phyloP scores from a whole-genome alignment of 2,329 filamentous ascomycete genomes.

The Pseudodiploospora longispora region DNA sequence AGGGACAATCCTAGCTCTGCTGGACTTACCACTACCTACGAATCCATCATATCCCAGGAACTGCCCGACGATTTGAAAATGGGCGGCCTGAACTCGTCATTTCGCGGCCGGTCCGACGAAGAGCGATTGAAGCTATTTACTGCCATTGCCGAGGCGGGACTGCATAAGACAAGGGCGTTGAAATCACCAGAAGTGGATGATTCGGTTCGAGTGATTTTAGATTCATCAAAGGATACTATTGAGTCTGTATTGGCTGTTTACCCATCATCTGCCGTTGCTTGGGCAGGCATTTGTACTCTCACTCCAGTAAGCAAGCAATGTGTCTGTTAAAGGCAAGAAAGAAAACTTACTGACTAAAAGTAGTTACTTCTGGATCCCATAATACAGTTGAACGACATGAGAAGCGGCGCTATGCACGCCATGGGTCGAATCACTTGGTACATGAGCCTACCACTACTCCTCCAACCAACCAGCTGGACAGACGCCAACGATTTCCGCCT shows the following conservation, averaged over 20 bases:
- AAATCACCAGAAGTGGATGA: conserved; percentile 20
- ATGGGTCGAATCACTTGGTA: conserved; percentile 26
- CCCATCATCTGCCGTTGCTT: conserved; percentile 23
- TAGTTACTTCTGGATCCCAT: conserved; percentile 29
- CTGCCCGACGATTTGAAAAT: conserved; percentile 24
- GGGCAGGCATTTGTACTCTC: conserved; percentile 28
- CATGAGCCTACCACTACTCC: conserved; percentile 22
- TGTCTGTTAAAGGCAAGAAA: too few species aligned
- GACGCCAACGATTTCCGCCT: conserved; percentile 16
- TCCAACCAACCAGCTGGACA: conserved; percentile 16
- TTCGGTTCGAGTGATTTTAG: conserved; percentile 19
- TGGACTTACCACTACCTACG: conserved; percentile 26
- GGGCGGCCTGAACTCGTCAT: conserved; percentile 18
- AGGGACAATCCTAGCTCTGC: conserved; percentile 20
- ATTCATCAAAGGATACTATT: conserved; percentile 19
- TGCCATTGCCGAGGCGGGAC: conserved; percentile 20
- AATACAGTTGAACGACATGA: conserved; percentile 21
- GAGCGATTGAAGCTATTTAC: conserved; percentile 21
- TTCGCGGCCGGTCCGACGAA: conserved; percentile 15
- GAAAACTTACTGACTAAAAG: too few species aligned
- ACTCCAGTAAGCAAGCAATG: conserved; percentile 28
- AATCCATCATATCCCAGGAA: conserved; percentile 27
- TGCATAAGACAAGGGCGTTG: conserved; percentile 20
- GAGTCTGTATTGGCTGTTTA: conserved; percentile 17
- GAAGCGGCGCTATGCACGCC: conserved; percentile 22